phyloP scores from a whole-genome alignment of 129 eudicot species.

The Saposhnikovia divaricata region DNA sequence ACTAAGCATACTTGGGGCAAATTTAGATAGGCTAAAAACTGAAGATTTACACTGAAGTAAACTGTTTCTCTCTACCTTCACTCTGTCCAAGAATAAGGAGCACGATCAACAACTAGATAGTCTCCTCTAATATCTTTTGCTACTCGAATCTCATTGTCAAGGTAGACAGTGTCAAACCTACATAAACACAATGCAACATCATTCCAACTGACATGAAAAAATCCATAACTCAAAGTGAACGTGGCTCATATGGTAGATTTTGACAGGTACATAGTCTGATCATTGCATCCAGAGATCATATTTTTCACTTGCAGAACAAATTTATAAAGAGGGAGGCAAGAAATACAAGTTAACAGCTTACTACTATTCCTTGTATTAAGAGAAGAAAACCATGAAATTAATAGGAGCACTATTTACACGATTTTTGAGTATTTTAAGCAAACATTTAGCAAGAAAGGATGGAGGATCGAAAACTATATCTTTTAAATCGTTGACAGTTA shows the following conservation, averaged over 20 bases:
- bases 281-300: conserved; percentile 35
- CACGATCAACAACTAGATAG: conserved; percentile 77
- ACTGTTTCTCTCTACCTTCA: conserved; percentile 22
- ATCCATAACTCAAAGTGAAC: conserved; percentile 21
- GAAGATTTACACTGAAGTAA: conserved; percentile 1
- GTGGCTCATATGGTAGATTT: conserved; percentile 98
- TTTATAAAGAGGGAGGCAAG: too few relatives aligned
- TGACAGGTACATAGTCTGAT: conserved; percentile 72
- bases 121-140: conserved; percentile 87
- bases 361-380: background rate
- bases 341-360: background rate
- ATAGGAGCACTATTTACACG: background rate
- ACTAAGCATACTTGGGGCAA: background rate
- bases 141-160: conserved; percentile 77
- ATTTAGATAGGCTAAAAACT: background rate
- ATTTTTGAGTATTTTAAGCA: background rate
- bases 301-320: background rate
- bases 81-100: conserved; percentile 86
- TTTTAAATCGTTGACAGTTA: background rate
- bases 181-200: conserved; percentile 22
- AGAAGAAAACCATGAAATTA: background rate
- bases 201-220: background rate
- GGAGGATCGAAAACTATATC: background rate
- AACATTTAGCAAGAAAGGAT: background rate
- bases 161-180: conserved; percentile 77